Percentiles rank a stretch among this genome's conserved stretches.
phyloP scores from a whole-genome alignment of 768 basidiomycete species.

The Pleurotus ostreatus region DNA sequence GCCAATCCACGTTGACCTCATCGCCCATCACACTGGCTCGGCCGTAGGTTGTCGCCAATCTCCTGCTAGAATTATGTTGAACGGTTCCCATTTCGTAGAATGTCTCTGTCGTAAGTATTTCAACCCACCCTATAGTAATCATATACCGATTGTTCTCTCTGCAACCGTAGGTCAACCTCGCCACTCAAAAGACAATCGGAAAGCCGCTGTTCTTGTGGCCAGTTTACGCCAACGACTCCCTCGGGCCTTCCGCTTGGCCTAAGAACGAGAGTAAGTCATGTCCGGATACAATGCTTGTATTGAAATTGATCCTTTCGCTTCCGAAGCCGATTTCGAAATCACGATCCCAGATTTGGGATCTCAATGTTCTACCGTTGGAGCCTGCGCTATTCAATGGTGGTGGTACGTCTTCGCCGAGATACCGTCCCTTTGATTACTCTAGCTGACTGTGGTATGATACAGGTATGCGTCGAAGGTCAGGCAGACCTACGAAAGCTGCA shows the following conservation, averaged over 20 bases:
- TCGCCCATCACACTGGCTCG: slow-evolving; percentile 30
- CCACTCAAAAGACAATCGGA: slow-evolving; percentile 23
- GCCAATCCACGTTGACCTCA: slow-evolving; percentile 26
- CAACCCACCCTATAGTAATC: neutral
- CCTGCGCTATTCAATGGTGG: slow-evolving; percentile 36
- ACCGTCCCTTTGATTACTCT: too few species aligned
- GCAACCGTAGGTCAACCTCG: slow-evolving; percentile 22
- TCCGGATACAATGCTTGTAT: too few species aligned
- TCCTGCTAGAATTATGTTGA: neutral
- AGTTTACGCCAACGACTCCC: slow-evolving; percentile 26
- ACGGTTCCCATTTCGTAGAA: slow-evolving; percentile 18
- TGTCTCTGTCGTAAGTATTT: slow-evolving; percentile 24
- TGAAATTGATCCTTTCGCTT: neutral
- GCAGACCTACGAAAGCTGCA: slow-evolving; percentile 33
- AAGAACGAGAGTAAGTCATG: slow-evolving; percentile 29
- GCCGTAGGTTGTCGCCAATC: slow-evolving; percentile 19
- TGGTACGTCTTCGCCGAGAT: slow-evolving; percentile 19
- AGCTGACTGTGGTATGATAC: neutral
- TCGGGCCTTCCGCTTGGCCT: slow-evolving; percentile 26
- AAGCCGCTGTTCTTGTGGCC: slow-evolving; percentile 27
- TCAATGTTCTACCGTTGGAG: slow-evolving; percentile 22
- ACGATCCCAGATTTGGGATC: slow-evolving; percentile 27
- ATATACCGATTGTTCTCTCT: neutral
- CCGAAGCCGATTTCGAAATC: slow-evolving; percentile 26
- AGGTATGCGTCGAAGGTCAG: slow-evolving; percentile 12